phyloP scores from a whole-genome alignment of 352 stramenopile genomes.

The Phytophthora litchii region DNA sequence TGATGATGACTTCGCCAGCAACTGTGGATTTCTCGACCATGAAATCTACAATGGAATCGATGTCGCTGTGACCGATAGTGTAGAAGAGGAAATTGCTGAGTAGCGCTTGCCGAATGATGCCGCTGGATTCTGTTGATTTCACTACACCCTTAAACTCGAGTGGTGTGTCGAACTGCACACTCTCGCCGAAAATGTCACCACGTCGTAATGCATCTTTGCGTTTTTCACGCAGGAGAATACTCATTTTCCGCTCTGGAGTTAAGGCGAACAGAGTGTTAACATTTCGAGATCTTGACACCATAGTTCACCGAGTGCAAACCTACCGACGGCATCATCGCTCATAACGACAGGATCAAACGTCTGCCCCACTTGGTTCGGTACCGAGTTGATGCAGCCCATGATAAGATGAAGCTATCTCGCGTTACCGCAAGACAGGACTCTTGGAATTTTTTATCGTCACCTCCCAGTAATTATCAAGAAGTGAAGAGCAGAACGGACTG shows the following conservation, averaged over 20 bases:
- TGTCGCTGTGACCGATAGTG: slow-evolving; percentile 54
- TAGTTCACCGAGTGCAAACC: not conserved
- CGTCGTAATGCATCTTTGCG: slow-evolving; percentile 57
- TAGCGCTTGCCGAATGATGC: slow-evolving; percentile 62
- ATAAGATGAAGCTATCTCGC: slow-evolving; percentile 1
- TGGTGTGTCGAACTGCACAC: slow-evolving; percentile 63
- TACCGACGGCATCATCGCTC: slow-evolving; percentile 39
- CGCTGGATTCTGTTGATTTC: slow-evolving; percentile 52
- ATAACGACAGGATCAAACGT: slow-evolving; percentile 53
- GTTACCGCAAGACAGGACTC: slow-evolving; percentile 7
- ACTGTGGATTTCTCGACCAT: slow-evolving; percentile 54
- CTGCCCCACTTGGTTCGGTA: slow-evolving; percentile 48
- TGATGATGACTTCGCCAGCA: slow-evolving; percentile 58
- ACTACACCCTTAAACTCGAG: slow-evolving; percentile 39
- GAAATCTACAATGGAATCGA: slow-evolving; percentile 58
- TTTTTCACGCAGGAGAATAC: slow-evolving; percentile 72
- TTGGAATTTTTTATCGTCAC: slow-evolving; percentile 7
- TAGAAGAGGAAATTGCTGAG: slow-evolving; percentile 76
- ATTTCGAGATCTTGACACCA: not conserved
- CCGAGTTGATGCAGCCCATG: slow-evolving; percentile 75
- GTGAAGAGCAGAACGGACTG: slow-evolving; percentile 9
- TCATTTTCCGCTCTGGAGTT: slow-evolving; percentile 52
- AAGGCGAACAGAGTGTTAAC: slow-evolving; percentile 1
- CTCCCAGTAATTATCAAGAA: slow-evolving; percentile 23
- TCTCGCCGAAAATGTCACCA: slow-evolving; percentile 76